Evolutionary conservation across 306 rosid species (phyloP).

Genomic region (Pterocarpus macrocarpus): DNA sequence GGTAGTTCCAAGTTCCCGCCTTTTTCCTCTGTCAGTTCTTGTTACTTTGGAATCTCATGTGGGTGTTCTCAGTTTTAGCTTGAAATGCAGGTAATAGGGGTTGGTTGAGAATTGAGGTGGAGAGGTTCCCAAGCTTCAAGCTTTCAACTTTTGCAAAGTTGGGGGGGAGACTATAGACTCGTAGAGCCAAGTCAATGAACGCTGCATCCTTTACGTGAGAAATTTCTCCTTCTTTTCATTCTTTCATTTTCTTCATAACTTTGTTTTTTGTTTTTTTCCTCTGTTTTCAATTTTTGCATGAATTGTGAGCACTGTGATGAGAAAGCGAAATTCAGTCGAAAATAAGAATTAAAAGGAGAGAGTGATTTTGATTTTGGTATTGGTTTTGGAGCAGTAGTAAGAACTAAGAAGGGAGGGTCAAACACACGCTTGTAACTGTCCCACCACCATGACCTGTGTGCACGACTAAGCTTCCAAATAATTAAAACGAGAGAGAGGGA

Average conservation of each 20-base stretch:
- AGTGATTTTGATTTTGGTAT: background rate
- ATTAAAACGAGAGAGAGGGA: too few relatives aligned
- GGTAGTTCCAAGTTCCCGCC: constrained; percentile 6
- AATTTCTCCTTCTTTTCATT: constrained; percentile 5
- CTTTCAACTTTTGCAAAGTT: constrained; percentile 20
- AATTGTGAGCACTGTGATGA: background rate
- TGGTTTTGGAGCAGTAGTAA: too few relatives aligned
- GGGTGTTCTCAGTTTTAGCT: constrained; percentile 7
- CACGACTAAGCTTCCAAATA: too few relatives aligned
- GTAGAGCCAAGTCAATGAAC: constrained; percentile 12
- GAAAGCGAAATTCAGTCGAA: constrained; percentile 7
- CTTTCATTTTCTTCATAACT: background rate
- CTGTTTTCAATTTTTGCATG: background rate
- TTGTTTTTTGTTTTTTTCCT: background rate
- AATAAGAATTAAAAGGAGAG: background rate
- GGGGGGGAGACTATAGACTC: background rate
- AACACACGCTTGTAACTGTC: background rate
- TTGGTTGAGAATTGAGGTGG: background rate
- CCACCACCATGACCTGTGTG: too few relatives aligned
- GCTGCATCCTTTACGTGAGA: background rate
- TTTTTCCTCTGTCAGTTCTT: background rate
- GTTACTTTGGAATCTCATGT: constrained; percentile 1
- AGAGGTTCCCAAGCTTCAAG: background rate
- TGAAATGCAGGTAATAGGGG: background rate
- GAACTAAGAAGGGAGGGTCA: background rate